These are phyloP conservation scores for Endogone sp. DNA, from an alignment of 192 early-diverging fungal species.

Conservation along the genomic window DNA sequence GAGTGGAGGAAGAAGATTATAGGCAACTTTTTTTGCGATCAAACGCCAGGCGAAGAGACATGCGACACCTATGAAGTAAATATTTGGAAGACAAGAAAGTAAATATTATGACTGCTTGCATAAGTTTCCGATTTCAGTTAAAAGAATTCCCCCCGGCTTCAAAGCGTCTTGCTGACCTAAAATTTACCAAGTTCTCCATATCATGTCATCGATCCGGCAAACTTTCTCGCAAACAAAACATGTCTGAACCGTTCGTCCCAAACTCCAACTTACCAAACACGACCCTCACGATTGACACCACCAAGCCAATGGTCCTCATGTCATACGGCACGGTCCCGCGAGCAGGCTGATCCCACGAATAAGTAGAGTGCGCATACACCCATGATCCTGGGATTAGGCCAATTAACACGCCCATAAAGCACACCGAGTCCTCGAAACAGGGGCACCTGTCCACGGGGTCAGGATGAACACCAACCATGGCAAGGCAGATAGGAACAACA, in stretches of 20 bases:
- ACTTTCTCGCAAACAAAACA: background rate
- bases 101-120: background rate
- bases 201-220: too few relatives aligned
- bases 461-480: slow-evolving; percentile 38
- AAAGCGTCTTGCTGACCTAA: slow-evolving; percentile 5
- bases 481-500: slow-evolving; percentile 21
- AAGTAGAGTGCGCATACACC: slow-evolving; percentile 32
- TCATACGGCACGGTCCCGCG: slow-evolving; percentile 34
- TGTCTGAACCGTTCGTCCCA: too few relatives aligned
- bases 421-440: slow-evolving; percentile 71
- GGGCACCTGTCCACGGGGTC: slow-evolving; percentile 71
- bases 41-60: slow-evolving; percentile 51
- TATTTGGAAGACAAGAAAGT: background rate
- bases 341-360: slow-evolving; percentile 25
- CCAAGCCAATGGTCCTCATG: slow-evolving; percentile 4
- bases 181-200: too few relatives aligned
- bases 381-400: slow-evolving; percentile 59
- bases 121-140: slow-evolving; percentile 15
- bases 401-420: slow-evolving; percentile 58
- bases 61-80: slow-evolving; percentile 35
- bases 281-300: slow-evolving; percentile 7
- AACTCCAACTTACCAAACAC: slow-evolving; percentile 14
- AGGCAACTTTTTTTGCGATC: slow-evolving; percentile 39
- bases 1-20: slow-evolving; percentile 45
- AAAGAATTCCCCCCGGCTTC: slow-evolving; percentile 20